Base-by-base conservation (phyloP, 352 stramenopile genomes). In the Phytophthora pini region DNA sequence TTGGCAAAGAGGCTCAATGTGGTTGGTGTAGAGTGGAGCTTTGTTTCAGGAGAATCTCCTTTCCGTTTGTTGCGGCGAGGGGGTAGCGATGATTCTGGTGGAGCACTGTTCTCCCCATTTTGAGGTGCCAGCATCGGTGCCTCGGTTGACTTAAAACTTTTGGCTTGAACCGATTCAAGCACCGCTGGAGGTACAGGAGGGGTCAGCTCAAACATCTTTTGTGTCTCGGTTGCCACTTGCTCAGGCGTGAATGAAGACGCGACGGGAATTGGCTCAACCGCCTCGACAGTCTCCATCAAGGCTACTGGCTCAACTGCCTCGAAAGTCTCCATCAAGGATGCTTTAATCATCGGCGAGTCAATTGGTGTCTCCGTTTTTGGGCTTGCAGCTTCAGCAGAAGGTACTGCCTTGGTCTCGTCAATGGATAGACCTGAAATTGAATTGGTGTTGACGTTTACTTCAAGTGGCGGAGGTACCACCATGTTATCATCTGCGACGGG, bases 51-150 rank as follows among this genome's bases (percentile, higher is more conserved):
- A 24, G 51, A 56, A 17, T 64, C 52, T 17, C 51, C 50, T 8
- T 68, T 75, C 36, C 56, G 62, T 63, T 75, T 71, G 34, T 69
- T 68, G 13, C 36, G 56, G 13, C 51, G 61, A 9, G 29, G 4
- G 17, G 31, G 39, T 26, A 43, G 60, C 29, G 29, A 44, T 8
- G 61, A 36, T 58, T 52, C 43, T 41, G 36, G 24, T 15, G 43
- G 52, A 11, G 41, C 20, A 10, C 53, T 54, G 3, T n/a, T 32
- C 5, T 6, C 53, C 26, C 61, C 34, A 11, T 57, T 52, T 27
- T 27, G 22, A 10, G 20, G 27, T 26, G 32, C 15, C n/a, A 4
- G 6, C 29, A 6, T 4, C 10, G 22, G 11, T 15, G 11, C 22
- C 43, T 70, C 40, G 26, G 15, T 57, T 32, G 17, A 5, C 22